phyloP scores from a whole-genome alignment of 345 rosid species.

The Dimocarpus longan region DNA sequence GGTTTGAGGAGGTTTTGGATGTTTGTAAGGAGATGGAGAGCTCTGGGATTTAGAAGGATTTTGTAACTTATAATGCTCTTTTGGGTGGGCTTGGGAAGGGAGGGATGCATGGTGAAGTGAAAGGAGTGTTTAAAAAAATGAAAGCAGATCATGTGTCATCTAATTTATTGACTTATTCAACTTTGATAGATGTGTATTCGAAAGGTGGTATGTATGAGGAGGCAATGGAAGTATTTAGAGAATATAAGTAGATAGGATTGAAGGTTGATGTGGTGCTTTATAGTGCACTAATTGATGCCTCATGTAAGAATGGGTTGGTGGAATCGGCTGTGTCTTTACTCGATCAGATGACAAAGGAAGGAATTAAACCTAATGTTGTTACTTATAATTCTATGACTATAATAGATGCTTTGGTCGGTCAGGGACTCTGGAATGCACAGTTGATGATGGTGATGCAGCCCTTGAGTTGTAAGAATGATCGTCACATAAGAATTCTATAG shows the following conservation, averaged over 20 bases:
- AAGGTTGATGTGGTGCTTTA: constrained; percentile 95
- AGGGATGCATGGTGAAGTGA: constrained; percentile 57
- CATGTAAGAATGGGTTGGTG: constrained; percentile 86
- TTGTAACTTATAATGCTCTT: constrained; percentile 89
- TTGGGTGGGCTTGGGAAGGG: constrained; percentile 88
- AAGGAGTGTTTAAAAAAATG: constrained; percentile 71
- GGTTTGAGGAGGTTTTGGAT: constrained; percentile 74
- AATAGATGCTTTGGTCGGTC: constrained; percentile 87
- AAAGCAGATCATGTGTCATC: constrained; percentile 56
- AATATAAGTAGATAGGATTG: constrained; percentile 63
- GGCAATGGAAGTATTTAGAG: constrained; percentile 77
- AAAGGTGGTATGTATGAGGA: constrained; percentile 84
- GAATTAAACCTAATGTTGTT: constrained; percentile 85
- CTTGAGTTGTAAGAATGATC: constrained; percentile 30
- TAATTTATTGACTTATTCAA: constrained; percentile 82
- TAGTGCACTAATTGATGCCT: constrained; percentile 85
- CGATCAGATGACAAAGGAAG: constrained; percentile 89
- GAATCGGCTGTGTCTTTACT: constrained; percentile 83
- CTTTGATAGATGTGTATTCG: constrained; percentile 79
- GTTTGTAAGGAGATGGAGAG: constrained; percentile 80
- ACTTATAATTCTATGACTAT: constrained; percentile 89
- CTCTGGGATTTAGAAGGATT: constrained; percentile 73
- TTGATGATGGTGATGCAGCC: constrained; percentile 34
- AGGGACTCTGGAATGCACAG: constrained; percentile 35
- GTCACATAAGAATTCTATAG: constrained; percentile 26